phyloP scores from a whole-genome alignment of 2,329 filamentous ascomycete species.

The Talaromyces piceae region DNA sequence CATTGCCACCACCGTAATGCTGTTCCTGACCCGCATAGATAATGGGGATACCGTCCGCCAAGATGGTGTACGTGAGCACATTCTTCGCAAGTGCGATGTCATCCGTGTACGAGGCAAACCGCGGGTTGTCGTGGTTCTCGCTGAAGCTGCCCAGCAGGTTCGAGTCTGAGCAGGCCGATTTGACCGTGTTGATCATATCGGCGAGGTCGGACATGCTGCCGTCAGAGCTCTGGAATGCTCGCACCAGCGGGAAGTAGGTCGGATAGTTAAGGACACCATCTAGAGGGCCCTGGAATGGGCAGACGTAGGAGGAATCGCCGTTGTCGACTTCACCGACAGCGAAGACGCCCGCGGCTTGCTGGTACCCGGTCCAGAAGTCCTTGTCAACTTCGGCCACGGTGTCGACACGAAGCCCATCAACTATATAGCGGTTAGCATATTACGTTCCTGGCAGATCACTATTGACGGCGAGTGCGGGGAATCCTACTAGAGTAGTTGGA shows the following conservation, averaged over 20 bases:
- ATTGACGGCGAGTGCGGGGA: slow-evolving; percentile 10
- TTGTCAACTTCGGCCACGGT: slow-evolving; percentile 44
- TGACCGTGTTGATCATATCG: slow-evolving; percentile 27
- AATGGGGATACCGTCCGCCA: slow-evolving; percentile 56
- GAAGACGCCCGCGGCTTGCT: slow-evolving; percentile 39
- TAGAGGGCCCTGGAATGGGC: slow-evolving; percentile 39
- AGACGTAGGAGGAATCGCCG: slow-evolving; percentile 34
- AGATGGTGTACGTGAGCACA: slow-evolving; percentile 52
- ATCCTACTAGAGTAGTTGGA: slow-evolving; percentile 56
- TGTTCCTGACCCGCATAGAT: slow-evolving; percentile 64
- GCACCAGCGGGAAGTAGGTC: slow-evolving; percentile 29
- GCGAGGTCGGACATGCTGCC: slow-evolving; percentile 30
- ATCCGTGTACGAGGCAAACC: slow-evolving; percentile 41
- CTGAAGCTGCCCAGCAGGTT: slow-evolving; percentile 48
- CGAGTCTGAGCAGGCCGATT: slow-evolving; percentile 35
- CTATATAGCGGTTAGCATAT: slow-evolving; percentile 12
- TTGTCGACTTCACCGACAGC: slow-evolving; percentile 42
- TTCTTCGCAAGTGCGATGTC: slow-evolving; percentile 49
- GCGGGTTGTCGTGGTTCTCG: slow-evolving; percentile 56
- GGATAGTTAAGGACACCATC: slow-evolving; percentile 45
- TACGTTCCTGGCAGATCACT: background rate
- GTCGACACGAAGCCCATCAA: slow-evolving; percentile 48
- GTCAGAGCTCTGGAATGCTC: slow-evolving; percentile 26
- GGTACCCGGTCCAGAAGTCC: slow-evolving; percentile 38
- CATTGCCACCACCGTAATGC: slow-evolving; percentile 47